Percentiles rank a stretch among this genome's conserved stretches.
Evolutionary conservation across 1,284 basidiomycete genomes (phyloP).

Genomic region (Malassezia dermatis): DNA sequence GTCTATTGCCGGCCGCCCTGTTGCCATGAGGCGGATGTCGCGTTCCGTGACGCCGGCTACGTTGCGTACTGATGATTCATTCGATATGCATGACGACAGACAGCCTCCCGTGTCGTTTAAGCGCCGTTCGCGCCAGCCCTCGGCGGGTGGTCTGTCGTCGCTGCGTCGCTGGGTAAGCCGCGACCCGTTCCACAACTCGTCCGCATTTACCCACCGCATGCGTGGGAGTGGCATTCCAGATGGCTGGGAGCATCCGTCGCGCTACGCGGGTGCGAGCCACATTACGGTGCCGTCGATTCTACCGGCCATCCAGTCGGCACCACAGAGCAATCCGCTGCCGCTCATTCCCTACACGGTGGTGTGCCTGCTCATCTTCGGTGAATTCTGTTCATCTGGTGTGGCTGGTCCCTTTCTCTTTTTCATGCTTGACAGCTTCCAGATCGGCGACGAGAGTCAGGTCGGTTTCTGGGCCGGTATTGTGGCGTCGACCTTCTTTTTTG

Average conservation of each 20-base stretch:
- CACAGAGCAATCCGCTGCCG: slow-evolving; percentile 36
- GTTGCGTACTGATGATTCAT: background rate
- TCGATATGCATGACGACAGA: background rate
- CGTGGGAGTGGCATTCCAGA: slow-evolving; percentile 2
- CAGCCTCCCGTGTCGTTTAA: slow-evolving; percentile 10
- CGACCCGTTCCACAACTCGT: background rate
- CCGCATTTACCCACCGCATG: background rate
- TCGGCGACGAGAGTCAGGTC: slow-evolving; percentile 41
- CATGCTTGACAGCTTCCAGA: slow-evolving; percentile 41
- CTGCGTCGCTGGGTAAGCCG: slow-evolving; percentile 9
- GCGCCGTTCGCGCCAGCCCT: slow-evolving; percentile 5
- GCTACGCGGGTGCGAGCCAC: slow-evolving; percentile 8
- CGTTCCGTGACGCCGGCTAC: background rate
- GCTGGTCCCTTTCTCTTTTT: slow-evolving; percentile 47
- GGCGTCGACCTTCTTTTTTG: slow-evolving; percentile 47
- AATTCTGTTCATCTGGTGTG: slow-evolving; percentile 63
- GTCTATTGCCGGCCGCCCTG: background rate
- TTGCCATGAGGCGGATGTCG: background rate
- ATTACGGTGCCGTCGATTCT: slow-evolving; percentile 21
- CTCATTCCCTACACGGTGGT: slow-evolving; percentile 42
- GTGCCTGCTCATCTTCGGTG: slow-evolving; percentile 44
- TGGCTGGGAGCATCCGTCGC: slow-evolving; percentile 15
- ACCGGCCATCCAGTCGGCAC: slow-evolving; percentile 16
- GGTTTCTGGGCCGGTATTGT: slow-evolving; percentile 47
- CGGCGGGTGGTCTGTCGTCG: background rate